These are phyloP conservation scores for Myxozyma vanderwaltii DNA, from an alignment of 805 yeast species.

Conservation along the genomic window DNA sequence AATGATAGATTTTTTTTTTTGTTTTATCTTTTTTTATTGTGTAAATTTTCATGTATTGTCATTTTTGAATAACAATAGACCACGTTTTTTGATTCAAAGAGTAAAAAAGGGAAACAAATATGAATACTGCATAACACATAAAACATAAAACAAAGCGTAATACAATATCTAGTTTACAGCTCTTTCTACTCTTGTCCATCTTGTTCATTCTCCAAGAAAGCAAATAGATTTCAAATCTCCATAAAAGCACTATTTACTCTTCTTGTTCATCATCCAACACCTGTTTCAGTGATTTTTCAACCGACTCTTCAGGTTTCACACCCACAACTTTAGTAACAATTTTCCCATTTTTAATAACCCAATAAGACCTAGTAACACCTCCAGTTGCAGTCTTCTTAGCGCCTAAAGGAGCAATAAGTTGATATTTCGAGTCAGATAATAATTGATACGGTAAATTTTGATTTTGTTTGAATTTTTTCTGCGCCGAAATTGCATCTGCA, in stretches of 20 bases:
- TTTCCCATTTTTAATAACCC: constrained; percentile 81
- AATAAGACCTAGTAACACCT: constrained; percentile 86
- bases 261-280: constrained; percentile 1
- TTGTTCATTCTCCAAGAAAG: too few species aligned
- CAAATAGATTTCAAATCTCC: too few species aligned
- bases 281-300: constrained; percentile 38
- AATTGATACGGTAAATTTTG: constrained; percentile 73
- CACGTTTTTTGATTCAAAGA: too few species aligned
- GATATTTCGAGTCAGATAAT: constrained; percentile 72
- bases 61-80: too few species aligned
- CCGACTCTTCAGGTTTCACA: constrained; percentile 50
- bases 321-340: constrained; percentile 56
- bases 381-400: constrained; percentile 81
- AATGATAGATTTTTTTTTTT: too few species aligned
- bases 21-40: too few species aligned
- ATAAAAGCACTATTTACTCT: not conserved
- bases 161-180: too few species aligned
- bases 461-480: constrained; percentile 71
- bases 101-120: not conserved
- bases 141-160: not conserved
- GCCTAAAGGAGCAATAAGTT: constrained; percentile 72
- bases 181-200: too few species aligned
- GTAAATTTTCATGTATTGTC: too few species aligned
- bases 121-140: not conserved
- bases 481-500: constrained; percentile 79